Evolutionary conservation across 495 filamentous ascomycete species (phyloP).

Genomic region (Sporormia fimetaria): DNA sequence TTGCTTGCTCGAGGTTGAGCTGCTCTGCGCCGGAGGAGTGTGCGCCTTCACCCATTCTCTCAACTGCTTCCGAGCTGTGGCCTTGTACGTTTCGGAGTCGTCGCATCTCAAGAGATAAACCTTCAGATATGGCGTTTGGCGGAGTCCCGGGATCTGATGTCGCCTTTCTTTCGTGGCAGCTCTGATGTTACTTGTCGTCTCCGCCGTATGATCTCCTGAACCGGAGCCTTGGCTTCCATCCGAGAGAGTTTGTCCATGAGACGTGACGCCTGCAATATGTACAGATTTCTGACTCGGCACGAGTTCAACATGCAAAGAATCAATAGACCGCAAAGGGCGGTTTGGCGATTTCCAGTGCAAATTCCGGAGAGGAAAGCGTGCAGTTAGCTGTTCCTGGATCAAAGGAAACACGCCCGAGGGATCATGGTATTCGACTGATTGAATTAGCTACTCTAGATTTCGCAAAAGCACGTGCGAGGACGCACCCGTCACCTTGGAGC

Average conservation of each 20-base stretch:
- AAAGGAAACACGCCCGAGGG: slow-evolving; percentile 74
- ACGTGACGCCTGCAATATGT: slow-evolving; percentile 29
- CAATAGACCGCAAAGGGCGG: slow-evolving; percentile 81
- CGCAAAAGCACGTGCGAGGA: slow-evolving; percentile 1
- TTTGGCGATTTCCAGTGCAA: slow-evolving; percentile 94
- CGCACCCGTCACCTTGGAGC: slow-evolving; percentile 62
- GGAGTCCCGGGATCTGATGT: slow-evolving; percentile 90
- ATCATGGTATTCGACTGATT: slow-evolving; percentile 60
- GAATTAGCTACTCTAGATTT: background rate
- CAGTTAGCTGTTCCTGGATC: slow-evolving; percentile 61
- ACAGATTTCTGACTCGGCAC: slow-evolving; percentile 42
- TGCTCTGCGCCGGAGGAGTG: slow-evolving; percentile 40
- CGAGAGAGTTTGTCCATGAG: slow-evolving; percentile 34
- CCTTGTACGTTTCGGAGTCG: slow-evolving; percentile 88
- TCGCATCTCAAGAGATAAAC: slow-evolving; percentile 80
- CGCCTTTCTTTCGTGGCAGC: slow-evolving; percentile 50
- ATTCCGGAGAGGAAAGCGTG: slow-evolving; percentile 78
- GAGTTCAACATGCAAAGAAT: slow-evolving; percentile 81
- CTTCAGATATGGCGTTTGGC: slow-evolving; percentile 90
- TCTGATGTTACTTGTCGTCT: slow-evolving; percentile 23
- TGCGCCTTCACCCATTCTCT: slow-evolving; percentile 85
- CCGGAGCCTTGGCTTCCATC: slow-evolving; percentile 8
- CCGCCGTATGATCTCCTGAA: slow-evolving; percentile 2
- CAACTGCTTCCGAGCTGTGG: slow-evolving; percentile 59
- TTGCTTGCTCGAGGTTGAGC: slow-evolving; percentile 41